Conservation (phyloP, 805 yeast species). For the Ogataea nakhonphanomensis region DNA sequence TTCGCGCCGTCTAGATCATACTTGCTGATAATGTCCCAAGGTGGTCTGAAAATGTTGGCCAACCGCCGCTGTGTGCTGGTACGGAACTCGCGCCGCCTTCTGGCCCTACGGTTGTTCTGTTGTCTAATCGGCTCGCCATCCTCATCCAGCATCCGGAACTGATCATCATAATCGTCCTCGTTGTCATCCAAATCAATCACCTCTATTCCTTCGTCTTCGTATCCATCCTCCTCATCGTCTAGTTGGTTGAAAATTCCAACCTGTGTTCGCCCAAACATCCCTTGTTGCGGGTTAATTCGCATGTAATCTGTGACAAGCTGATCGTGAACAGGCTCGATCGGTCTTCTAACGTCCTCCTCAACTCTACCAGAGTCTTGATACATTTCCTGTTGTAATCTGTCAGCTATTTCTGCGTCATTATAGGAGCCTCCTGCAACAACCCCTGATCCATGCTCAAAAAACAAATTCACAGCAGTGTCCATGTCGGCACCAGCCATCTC, state of each 20-base stretch:
- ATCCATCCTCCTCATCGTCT: constrained; percentile 28
- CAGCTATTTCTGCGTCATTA: constrained; percentile 52
- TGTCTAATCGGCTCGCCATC: constrained; percentile 39
- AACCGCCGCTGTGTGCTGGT: constrained; percentile 58
- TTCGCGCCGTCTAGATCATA: constrained; percentile 73
- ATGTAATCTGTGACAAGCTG: constrained; percentile 38
- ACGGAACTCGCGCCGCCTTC: constrained; percentile 28
- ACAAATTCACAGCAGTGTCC: constrained; percentile 82
- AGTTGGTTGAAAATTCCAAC: constrained; percentile 60
- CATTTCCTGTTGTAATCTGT: constrained; percentile 60
- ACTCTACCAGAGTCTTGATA: constrained; percentile 39
- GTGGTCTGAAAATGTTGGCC: constrained; percentile 86
- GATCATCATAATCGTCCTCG: constrained; percentile 34
- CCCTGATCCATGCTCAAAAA: constrained; percentile 61
- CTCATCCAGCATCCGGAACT: constrained; percentile 36
- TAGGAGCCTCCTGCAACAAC: constrained; percentile 15
- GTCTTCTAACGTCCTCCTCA: constrained; percentile 62
- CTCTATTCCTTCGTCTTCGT: constrained; percentile 30
- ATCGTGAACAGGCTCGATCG: constrained; percentile 75
- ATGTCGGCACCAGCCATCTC: constrained; percentile 75
- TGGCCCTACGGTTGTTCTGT: constrained; percentile 28
- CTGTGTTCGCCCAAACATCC: constrained; percentile 47
- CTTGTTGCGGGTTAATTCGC: constrained; percentile 28
- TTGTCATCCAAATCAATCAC: constrained; percentile 14
- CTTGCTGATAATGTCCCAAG: constrained; percentile 80